Evolutionary conservation across 2,329 filamentous ascomycete genomes (phyloP).

Genomic region (Cladosporium oxysporum): DNA sequence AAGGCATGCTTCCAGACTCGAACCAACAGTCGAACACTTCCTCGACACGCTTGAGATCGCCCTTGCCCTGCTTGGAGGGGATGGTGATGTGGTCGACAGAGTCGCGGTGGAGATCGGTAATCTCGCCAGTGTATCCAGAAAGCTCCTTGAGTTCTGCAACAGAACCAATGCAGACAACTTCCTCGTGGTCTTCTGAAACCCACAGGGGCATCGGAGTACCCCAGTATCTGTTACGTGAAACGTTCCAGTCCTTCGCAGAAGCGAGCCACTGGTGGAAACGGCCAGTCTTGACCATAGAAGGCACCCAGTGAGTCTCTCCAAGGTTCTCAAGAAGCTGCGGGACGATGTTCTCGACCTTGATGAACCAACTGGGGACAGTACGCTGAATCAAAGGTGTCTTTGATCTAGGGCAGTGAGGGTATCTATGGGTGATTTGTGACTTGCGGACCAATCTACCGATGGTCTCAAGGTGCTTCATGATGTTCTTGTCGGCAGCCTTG

Average conservation of each 20-base stretch:
- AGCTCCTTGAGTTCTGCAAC: constrained; percentile 80
- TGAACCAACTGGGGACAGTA: constrained; percentile 92
- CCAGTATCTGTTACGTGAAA: constrained; percentile 93
- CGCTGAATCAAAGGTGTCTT: constrained; percentile 92
- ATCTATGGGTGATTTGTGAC: constrained; percentile 85
- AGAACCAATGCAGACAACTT: constrained; percentile 83
- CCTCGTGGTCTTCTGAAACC: constrained; percentile 86
- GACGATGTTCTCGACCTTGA: constrained; percentile 80
- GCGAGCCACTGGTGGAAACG: constrained; percentile 89
- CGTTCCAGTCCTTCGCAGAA: constrained; percentile 92
- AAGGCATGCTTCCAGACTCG: constrained; percentile 94
- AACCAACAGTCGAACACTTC: constrained; percentile 98
- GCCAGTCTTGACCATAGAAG: constrained; percentile 84
- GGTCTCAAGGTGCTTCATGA: constrained; percentile 84
- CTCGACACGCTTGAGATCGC: constrained; percentile 74
- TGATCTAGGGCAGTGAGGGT: constrained; percentile 92
- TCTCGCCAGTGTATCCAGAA: constrained; percentile 80
- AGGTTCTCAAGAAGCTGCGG: constrained; percentile 90
- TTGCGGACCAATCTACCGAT: constrained; percentile 78
- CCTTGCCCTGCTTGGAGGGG: constrained; percentile 84
- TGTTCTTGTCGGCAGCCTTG: constrained; percentile 88
- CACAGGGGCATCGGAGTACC: constrained; percentile 90
- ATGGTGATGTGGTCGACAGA: constrained; percentile 95
- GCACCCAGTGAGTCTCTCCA: constrained; percentile 88
- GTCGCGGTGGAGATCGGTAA: constrained; percentile 86